phyloP scores from a whole-genome alignment of 208 protist species.

The Leishmania tropica region DNA sequence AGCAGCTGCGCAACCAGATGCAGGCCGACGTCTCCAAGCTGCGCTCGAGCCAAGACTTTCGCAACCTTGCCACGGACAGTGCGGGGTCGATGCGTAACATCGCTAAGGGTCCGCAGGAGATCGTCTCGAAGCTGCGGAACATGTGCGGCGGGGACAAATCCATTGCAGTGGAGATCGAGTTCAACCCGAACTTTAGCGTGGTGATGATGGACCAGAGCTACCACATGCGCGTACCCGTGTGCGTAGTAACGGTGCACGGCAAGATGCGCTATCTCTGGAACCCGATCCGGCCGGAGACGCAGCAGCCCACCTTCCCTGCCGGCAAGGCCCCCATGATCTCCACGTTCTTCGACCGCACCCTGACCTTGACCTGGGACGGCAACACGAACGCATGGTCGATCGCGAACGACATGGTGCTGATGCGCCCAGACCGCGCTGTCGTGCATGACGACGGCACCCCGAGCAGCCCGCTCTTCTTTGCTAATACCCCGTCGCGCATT shows the following conservation, averaged over 20 bases:
- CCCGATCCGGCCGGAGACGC: conserved; percentile 37
- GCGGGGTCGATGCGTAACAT: conserved; percentile 52
- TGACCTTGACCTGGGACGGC: conserved; percentile 45
- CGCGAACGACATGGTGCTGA: conserved; percentile 83
- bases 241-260: conserved; percentile 80
- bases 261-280: conserved; percentile 72
- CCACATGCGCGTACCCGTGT: conserved; percentile 64
- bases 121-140: conserved; percentile 39
- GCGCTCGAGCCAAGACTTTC: conserved; percentile 48
- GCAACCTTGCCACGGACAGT: conserved; percentile 72
- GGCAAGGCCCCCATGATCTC: conserved; percentile 55
- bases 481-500: conserved; percentile 50
- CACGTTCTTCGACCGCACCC: conserved; percentile 85
- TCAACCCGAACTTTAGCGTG: conserved; percentile 78
- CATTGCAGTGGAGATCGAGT: conserved; percentile 45
- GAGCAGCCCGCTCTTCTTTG: conserved; percentile 73
- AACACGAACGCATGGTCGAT: conserved; percentile 48
- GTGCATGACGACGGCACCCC: conserved; percentile 54
- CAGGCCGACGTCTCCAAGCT: conserved; percentile 47
- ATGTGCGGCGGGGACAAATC: conserved; percentile 52
- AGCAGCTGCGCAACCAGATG: conserved; percentile 59
- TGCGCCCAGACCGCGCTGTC: conserved; percentile 73
- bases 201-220: conserved; percentile 37
- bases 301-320: conserved; percentile 37
- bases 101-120: conserved; percentile 48